Percentiles rank a stretch among this genome's conserved stretches.
Conservation (phyloP, 2,329 filamentous ascomycete genomes). For the Passalora sequoiae region DNA sequence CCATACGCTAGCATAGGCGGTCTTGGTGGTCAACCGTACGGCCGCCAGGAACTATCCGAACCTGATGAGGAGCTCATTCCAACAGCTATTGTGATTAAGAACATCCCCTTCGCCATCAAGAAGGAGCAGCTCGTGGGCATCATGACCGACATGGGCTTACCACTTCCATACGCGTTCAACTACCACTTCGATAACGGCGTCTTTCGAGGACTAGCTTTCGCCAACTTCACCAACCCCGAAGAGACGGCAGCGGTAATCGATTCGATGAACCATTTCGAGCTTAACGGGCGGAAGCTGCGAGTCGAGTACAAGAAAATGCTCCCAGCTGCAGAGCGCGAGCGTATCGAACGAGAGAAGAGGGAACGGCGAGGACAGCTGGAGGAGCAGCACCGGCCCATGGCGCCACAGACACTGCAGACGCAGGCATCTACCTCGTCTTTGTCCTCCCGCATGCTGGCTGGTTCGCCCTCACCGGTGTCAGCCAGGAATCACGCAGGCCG, state of each 20-base stretch:
- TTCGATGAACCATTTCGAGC: constrained; percentile 88
- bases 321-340: constrained; percentile 84
- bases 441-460: constrained; percentile 52
- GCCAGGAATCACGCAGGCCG: constrained; percentile 43
- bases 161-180: constrained; percentile 96
- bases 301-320: constrained; percentile 99
- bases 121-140: constrained; percentile 90
- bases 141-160: constrained; percentile 91
- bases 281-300: constrained; percentile 87
- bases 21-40: constrained; percentile 34
- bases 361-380: constrained; percentile 93
- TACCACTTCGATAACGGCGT: constrained; percentile 99
- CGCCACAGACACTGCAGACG: constrained; percentile 62
- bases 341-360: constrained; percentile 94
- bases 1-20: constrained; percentile 42
- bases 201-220: constrained; percentile 91
- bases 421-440: constrained; percentile 84
- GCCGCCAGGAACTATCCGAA: constrained; percentile 46
- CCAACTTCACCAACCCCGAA: constrained; percentile 93
- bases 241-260: constrained; percentile 92
- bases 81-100: constrained; percentile 98
- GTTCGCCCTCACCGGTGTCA: constrained; percentile 64
- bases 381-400: constrained; percentile 82
- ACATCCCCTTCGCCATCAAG: constrained; percentile 96
- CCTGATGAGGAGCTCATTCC: constrained; percentile 86